Evolutionary conservation across 495 filamentous ascomycete species (phyloP), one percentile per base, ranked within the genome.

Genomic region (Oidiodendron maius): DNA sequence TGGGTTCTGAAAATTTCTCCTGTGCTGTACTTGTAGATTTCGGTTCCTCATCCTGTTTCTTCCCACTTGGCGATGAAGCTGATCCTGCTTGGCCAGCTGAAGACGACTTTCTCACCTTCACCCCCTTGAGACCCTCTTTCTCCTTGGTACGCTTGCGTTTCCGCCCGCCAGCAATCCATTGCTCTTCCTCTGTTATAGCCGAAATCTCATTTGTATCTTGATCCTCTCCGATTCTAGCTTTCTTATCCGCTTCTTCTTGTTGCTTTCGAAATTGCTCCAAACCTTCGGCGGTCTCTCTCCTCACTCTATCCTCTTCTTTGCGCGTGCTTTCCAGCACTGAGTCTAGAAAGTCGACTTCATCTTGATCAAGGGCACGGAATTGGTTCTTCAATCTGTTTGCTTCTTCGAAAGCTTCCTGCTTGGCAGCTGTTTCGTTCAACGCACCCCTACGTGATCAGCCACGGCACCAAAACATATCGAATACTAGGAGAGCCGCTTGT

Each of bases 401-500:
- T 65, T 98, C 94, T 65, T 96, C 91, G 64, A 96, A 95, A 42
- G 88, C 89, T 59, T 95, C 91, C 69, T 97, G 89, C 66, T 97
- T 97, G 54, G 89, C 89, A 62, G 86, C 89, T 52, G n/a, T 24
- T 40, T 40, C 22, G 40, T 48, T 57, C 48, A 48, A 50, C 53
- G 44, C 39, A 59, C 38, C 40, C 20, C 53, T 52, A 54, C 28
- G 46, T 56, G 59, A 58, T 52, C 46, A 52, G 36, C 48, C 50
- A 43, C 48, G 47, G 38, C 8, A 38, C 35, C 37, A 13, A 11
- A n/a, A 2, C 16, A 32, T 24, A 17, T 36, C 3, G 10, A 26
- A 37, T 26, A 21, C 21, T n/a, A 40, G 38, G 13, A 16, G 32
- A 25, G 21, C 12, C 12, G 39, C 41, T 25, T 18, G 20, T 37